Evolutionary conservation across 192 early-diverging fungal species (phyloP).

Genomic region (Coemansia sp.): DNA sequence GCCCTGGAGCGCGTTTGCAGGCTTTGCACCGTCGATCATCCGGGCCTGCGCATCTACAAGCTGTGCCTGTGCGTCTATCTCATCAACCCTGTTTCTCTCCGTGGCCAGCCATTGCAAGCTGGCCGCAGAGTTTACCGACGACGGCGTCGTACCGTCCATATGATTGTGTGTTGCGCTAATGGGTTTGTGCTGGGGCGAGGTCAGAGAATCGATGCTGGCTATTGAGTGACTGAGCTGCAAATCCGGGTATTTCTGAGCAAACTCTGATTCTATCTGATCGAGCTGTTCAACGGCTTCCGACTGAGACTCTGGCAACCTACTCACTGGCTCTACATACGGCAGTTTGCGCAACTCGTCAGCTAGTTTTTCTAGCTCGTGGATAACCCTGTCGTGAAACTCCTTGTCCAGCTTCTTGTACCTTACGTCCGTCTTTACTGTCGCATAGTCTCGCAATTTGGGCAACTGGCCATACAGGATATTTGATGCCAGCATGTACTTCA

Average conservation of each 20-base stretch:
- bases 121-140: background rate
- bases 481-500: constrained; percentile 39
- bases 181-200: background rate
- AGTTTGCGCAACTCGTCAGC: constrained; percentile 22
- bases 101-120: constrained; percentile 16
- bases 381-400: constrained; percentile 26
- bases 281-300: constrained; percentile 45
- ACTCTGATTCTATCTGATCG: constrained; percentile 45
- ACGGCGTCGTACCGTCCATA: background rate
- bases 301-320: background rate
- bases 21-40: constrained; percentile 4
- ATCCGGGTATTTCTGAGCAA: constrained; percentile 42
- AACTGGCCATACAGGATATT: constrained; percentile 60
- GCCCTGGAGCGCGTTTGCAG: constrained; percentile 7
- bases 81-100: constrained; percentile 32
- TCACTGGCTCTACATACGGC: constrained; percentile 26
- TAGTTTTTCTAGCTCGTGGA: constrained; percentile 30
- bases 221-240: constrained; percentile 9
- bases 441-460: constrained; percentile 43
- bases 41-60: constrained; percentile 24
- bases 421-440: constrained; percentile 41
- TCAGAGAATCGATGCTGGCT: background rate
- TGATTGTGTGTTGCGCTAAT: background rate
- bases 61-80: constrained; percentile 46
- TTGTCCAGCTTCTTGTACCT: constrained; percentile 51